Evolutionary conservation across 2,329 filamentous ascomycete species (phyloP), one percentile per base, ranked within the genome.

Genomic region (Lomentospora prolificans): DNA sequence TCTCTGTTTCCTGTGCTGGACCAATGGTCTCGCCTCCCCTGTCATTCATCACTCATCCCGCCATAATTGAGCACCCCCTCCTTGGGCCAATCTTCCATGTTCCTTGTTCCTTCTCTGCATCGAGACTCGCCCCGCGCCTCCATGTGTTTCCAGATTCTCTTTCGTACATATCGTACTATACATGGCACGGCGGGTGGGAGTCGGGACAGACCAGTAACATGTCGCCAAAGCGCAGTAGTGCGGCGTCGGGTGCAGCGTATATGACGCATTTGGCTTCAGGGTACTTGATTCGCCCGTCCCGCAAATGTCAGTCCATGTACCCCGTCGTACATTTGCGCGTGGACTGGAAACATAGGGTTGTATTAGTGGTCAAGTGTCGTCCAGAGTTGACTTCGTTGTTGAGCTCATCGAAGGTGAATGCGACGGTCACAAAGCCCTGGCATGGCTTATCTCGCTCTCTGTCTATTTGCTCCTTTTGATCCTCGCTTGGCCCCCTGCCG

Each of bases 131-230:
- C 44, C 44, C 44, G 44, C 44, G 17, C 17, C 17, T 48, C 44
- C 17, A 48, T 48, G 44, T 25, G 44, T 48, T 48, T 48, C 44
- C 44, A 48, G 44, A 48, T 48, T 48, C 44, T 48, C 44, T 48
- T 48, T 48, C 44, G 44, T 22, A 48, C 44, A 48, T 48, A 48
- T 48, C 22, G 12, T 33, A 33, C 30, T 33, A 6, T 33, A 6
- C 30, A 33, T 33, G 44, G 44, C 44, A 48, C 44, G 22, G 44
- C 44, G 44, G 44, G 44, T 12, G 44, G 44, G 12, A 25, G 36
- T 19, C 44, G 6, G 19, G 44, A 48, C 44, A 48, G 44, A 27
- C 44, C 44, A 48, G 44, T 48, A 48, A 25, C 6, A 48, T 22
- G 44, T 25, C 44, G 22, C 44, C 44, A 25, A 48, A 9, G 17